phyloP scores from a whole-genome alignment of 352 stramenopile species.

The Phytophthora fragariaefolia region DNA sequence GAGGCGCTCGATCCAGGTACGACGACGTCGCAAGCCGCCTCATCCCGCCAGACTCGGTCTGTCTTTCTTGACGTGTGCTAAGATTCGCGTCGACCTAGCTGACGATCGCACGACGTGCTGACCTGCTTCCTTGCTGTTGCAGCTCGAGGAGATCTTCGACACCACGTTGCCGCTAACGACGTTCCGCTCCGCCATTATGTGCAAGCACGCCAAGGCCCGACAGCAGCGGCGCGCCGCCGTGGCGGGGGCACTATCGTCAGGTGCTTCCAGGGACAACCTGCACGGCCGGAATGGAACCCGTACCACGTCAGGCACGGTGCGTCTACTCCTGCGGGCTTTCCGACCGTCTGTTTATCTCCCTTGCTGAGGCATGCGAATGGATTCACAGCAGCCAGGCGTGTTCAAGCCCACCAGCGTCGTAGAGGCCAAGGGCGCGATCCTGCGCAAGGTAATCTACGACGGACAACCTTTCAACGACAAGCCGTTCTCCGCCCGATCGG shows the following conservation, averaged over 20 bases:
- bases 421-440: conserved; percentile 65
- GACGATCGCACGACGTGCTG: conserved; percentile 29
- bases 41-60: conserved; percentile 60
- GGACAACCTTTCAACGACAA: conserved; percentile 55
- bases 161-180: conserved; percentile 54
- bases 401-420: conserved; percentile 60
- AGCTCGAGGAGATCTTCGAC: conserved; percentile 74
- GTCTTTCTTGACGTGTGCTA: conserved; percentile 29
- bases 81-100: conserved; percentile 36
- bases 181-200: conserved; percentile 69
- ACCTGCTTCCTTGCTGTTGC: conserved; percentile 27
- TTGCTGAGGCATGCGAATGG: conserved; percentile 3
- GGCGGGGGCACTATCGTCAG: not conserved
- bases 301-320: conserved; percentile 23
- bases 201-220: conserved; percentile 70
- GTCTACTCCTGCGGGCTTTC: conserved; percentile 9
- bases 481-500: conserved; percentile 39
- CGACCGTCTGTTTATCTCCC: conserved; percentile 7
- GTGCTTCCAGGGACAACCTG: conserved; percentile 15
- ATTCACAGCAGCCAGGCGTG: conserved; percentile 27
- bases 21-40: conserved; percentile 59
- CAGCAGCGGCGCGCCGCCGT: conserved; percentile 18
- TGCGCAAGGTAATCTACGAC: conserved; percentile 64
- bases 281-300: not conserved
- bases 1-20: conserved; percentile 34